Percentiles rank a stretch among this genome's conserved stretches.
Evolutionary conservation across 2,329 filamentous ascomycete species (phyloP).

Genomic region (Helicocarpus griseus): DNA sequence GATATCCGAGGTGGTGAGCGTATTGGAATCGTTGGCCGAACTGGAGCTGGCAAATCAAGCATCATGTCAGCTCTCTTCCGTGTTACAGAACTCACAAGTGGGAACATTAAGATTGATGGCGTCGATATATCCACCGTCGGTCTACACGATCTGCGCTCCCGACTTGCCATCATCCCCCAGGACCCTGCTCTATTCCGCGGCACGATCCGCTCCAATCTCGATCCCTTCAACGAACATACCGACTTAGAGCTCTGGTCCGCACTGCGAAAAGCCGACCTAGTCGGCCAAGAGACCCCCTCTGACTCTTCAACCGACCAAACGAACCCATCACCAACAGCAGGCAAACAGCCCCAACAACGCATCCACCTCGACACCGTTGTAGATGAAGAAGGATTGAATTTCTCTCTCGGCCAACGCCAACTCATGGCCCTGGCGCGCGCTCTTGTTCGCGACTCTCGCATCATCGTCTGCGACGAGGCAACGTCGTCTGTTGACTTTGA

Average conservation of each 20-base stretch:
- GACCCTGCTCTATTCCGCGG: conserved; percentile 37
- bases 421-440: conserved; percentile 90
- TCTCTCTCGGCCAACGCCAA: conserved; percentile 88
- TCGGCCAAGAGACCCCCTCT: conserved; percentile 19
- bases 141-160: conserved; percentile 33
- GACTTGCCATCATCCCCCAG: conserved; percentile 37
- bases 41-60: conserved; percentile 37
- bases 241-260: conserved; percentile 40
- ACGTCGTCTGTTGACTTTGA: conserved; percentile 92
- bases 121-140: conserved; percentile 33
- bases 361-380: conserved; percentile 78
- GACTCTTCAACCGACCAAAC: conserved; percentile 2
- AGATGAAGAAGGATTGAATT: conserved; percentile 92
- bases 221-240: conserved; percentile 36
- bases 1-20: conserved; percentile 35
- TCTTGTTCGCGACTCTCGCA: conserved; percentile 74
- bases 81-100: conserved; percentile 31
- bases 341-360: conserved; percentile 31
- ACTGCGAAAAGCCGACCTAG: conserved; percentile 36
- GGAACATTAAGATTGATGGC: conserved; percentile 35
- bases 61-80: conserved; percentile 39
- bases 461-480: conserved; percentile 95
- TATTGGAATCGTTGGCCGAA: conserved; percentile 40
- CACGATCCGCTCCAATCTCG: conserved; percentile 36
- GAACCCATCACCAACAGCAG: conserved; percentile 7